These are phyloP conservation scores for Ophiostoma pallidulum DNA, from an alignment of 2,329 filamentous ascomycete species.

Conservation along the genomic window DNA sequence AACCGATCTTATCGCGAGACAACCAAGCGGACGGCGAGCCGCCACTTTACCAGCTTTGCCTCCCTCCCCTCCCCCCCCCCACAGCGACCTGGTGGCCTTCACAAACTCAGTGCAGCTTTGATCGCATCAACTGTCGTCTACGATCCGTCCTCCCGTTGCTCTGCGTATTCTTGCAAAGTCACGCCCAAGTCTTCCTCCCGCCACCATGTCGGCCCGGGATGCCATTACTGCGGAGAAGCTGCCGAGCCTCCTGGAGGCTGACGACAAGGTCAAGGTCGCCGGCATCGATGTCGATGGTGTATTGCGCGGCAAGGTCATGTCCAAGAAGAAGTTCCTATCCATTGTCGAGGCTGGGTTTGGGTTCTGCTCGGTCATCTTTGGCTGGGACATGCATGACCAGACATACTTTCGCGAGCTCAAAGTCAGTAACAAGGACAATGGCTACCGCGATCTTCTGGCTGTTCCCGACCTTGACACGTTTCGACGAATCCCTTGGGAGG, in stretches of 20 bases:
- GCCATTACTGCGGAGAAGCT: slow-evolving; percentile 54
- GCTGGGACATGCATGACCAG: slow-evolving; percentile 95
- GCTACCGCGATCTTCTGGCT: slow-evolving; percentile 77
- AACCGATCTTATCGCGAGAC: slow-evolving; percentile 6
- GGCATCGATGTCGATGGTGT: slow-evolving; percentile 82
- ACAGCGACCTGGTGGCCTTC: too few relatives aligned
- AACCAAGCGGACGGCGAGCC: not conserved
- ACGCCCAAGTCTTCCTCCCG: too few relatives aligned
- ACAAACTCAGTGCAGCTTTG: too few relatives aligned
- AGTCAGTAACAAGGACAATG: slow-evolving; percentile 85
- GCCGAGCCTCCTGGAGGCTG: slow-evolving; percentile 55
- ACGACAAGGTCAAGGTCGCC: slow-evolving; percentile 76
- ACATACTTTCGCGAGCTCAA: slow-evolving; percentile 78
- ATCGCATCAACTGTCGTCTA: too few relatives aligned
- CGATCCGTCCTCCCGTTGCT: too few relatives aligned
- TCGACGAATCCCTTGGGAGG: slow-evolving; percentile 83
- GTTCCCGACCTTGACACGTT: slow-evolving; percentile 70
- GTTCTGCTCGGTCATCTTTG: slow-evolving; percentile 90
- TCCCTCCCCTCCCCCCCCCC: too few relatives aligned
- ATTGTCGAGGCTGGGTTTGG: slow-evolving; percentile 75
- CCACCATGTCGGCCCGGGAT: not conserved
- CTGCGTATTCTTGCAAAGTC: too few relatives aligned
- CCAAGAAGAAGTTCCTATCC: slow-evolving; percentile 85
- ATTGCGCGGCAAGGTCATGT: slow-evolving; percentile 80
- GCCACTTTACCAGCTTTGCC: too few relatives aligned